Percentiles rank a stretch among this genome's conserved stretches.
Conservation (phyloP, 768 basidiomycete species). For the Strobilomyces echinocephalus region DNA sequence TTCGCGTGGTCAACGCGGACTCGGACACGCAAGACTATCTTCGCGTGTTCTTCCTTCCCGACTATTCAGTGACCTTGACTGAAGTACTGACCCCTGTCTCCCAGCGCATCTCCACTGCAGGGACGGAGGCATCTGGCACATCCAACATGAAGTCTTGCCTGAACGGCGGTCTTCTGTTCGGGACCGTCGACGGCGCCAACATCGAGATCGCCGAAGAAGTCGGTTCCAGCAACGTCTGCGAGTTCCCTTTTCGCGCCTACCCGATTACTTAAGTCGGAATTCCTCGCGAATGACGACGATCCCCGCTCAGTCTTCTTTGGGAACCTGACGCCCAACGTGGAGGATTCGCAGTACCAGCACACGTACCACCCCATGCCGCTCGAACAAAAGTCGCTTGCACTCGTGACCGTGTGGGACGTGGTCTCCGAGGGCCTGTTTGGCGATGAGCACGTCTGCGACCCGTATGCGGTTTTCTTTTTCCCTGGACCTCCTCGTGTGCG, state of each 20-base stretch:
- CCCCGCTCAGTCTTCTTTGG: slow-evolving; percentile 80
- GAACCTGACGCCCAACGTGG: slow-evolving; percentile 81
- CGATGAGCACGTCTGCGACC: slow-evolving; percentile 75
- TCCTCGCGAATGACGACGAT: not conserved
- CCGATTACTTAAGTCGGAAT: not conserved
- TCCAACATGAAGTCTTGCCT: slow-evolving; percentile 89
- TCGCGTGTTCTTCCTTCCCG: slow-evolving; percentile 90
- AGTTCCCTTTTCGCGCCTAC: not conserved
- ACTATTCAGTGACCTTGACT: slow-evolving; percentile 84
- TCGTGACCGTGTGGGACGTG: slow-evolving; percentile 73
- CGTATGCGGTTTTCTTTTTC: slow-evolving; percentile 44
- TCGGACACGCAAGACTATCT: slow-evolving; percentile 85
- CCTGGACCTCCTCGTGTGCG: not conserved
- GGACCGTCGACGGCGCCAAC: slow-evolving; percentile 93
- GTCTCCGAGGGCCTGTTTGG: slow-evolving; percentile 80
- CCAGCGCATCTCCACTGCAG: slow-evolving; percentile 96
- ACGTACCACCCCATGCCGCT: slow-evolving; percentile 76
- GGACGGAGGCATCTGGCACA: slow-evolving; percentile 83
- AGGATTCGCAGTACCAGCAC: slow-evolving; percentile 83
- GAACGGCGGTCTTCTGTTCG: slow-evolving; percentile 84
- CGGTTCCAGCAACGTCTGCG: slow-evolving; percentile 87
- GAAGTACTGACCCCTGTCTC: slow-evolving; percentile 87
- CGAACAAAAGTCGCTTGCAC: slow-evolving; percentile 76
- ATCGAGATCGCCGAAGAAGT: slow-evolving; percentile 97
- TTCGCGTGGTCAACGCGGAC: slow-evolving; percentile 62